A percentile compares a stretch with the other conserved stretches of the same genome.
Conservation (phyloP, 352 stramenopile species). For the Globisporangium iwayamae region DNA sequence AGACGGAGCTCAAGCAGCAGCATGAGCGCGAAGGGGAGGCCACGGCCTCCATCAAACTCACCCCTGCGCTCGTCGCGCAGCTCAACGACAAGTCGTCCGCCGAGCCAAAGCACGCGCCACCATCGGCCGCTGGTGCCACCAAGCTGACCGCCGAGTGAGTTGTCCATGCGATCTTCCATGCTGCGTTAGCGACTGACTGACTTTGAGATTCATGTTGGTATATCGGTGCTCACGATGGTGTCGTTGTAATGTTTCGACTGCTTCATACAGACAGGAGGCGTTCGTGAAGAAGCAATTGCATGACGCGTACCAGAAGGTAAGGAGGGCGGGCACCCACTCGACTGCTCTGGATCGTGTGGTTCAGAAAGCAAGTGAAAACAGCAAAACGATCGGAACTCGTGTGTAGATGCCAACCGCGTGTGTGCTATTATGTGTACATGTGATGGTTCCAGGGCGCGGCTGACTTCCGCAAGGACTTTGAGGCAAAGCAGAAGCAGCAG, state of each 20-base stretch:
- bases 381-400: too few relatives aligned
- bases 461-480: constrained; percentile 63
- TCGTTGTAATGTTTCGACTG: background rate
- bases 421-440: background rate
- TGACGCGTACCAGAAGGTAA: constrained; percentile 72
- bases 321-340: background rate
- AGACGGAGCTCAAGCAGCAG: constrained; percentile 49
- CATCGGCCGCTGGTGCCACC: constrained; percentile 5
- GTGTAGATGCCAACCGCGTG: background rate
- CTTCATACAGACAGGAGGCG: constrained; percentile 53
- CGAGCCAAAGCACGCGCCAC: constrained; percentile 15
- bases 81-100: constrained; percentile 44
- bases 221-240: background rate
- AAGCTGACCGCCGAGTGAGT: constrained; percentile 45
- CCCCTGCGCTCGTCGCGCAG: constrained; percentile 64
- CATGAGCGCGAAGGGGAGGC: constrained; percentile 39
- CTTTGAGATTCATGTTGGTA: background rate
- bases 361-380: background rate
- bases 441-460: constrained; percentile 42
- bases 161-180: constrained; percentile 1
- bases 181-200: background rate
- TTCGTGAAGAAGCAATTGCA: constrained; percentile 72
- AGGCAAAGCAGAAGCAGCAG: constrained; percentile 41
- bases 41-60: constrained; percentile 59
- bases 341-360: background rate